Evolutionary conservation across 1,284 basidiomycete genomes (phyloP).

Genomic region (Cutaneotrichosporon dermatis): DNA sequence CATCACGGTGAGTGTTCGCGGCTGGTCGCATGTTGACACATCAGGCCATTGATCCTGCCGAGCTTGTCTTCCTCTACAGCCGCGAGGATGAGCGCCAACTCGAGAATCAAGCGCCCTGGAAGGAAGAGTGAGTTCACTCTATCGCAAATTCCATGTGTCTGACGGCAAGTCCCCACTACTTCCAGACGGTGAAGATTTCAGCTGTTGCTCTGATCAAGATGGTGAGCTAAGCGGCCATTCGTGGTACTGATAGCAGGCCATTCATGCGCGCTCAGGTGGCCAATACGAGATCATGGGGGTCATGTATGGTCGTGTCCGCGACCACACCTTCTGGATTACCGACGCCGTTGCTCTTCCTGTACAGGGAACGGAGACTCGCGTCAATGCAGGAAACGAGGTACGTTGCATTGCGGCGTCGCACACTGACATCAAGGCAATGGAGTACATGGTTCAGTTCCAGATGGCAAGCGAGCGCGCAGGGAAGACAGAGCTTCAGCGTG

Average conservation of each 20-base stretch:
- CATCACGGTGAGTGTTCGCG: conserved; percentile 49
- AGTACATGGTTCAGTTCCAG: conserved; percentile 96
- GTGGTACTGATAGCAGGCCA: conserved; percentile 60
- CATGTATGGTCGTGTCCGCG: conserved; percentile 95
- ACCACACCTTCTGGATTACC: conserved; percentile 80
- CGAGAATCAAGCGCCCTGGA: conserved; percentile 75
- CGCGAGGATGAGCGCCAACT: conserved; percentile 65
- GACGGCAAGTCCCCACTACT: conserved; percentile 71
- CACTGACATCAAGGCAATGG: conserved; percentile 60
- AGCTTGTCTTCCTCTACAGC: conserved; percentile 78
- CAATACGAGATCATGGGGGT: conserved; percentile 99
- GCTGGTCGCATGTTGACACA: background rate
- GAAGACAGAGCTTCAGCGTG: conserved; percentile 80
- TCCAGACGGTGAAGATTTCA: conserved; percentile 90
- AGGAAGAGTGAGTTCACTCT: conserved; percentile 61
- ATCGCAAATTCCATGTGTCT: background rate
- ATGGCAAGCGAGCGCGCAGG: conserved; percentile 72
- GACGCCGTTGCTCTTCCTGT: conserved; percentile 96
- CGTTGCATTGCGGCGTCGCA: background rate
- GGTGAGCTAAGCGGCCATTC: conserved; percentile 54
- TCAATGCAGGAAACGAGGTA: conserved; percentile 85
- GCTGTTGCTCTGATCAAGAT: conserved; percentile 96
- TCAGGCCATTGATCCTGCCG: conserved; percentile 48
- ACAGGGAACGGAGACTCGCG: conserved; percentile 97
- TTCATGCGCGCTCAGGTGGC: conserved; percentile 94